Conservation (phyloP, 2,329 filamentous ascomycete genomes). For the Plectosphaerella cucumerina region DNA sequence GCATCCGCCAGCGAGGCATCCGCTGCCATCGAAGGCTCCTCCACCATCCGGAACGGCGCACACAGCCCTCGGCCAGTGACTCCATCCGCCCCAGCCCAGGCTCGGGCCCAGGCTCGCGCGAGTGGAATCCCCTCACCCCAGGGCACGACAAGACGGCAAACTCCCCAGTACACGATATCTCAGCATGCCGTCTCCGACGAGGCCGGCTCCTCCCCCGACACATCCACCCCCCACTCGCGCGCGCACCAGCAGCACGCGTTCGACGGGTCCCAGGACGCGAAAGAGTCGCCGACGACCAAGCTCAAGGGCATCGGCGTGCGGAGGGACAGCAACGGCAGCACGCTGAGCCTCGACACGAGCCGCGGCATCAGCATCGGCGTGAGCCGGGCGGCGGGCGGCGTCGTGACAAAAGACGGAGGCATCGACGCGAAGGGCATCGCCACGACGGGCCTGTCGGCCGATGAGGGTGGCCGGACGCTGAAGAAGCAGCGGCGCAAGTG, state of each 20-base stretch:
- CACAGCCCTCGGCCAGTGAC: constrained; percentile 3
- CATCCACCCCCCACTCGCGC: neutral
- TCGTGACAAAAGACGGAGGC: constrained; percentile 25
- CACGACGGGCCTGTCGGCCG: constrained; percentile 7
- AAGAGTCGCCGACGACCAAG: constrained; percentile 15
- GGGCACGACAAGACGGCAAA: constrained; percentile 8
- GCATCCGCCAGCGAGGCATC: constrained; percentile 14
- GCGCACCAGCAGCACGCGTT: constrained; percentile 1
- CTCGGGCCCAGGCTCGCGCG: constrained; percentile 6
- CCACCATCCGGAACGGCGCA: constrained; percentile 2
- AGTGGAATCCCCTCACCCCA: constrained; percentile 9
- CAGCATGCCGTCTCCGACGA: constrained; percentile 7
- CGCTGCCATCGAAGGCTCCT: constrained; percentile 1
- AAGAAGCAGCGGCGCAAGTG: constrained; percentile 8
- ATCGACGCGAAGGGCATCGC: constrained; percentile 13
- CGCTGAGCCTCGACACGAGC: constrained; percentile 32
- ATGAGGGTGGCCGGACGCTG: constrained; percentile 8
- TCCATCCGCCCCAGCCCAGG: constrained; percentile 1
- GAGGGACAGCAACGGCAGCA: constrained; percentile 25
- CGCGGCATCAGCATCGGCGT: constrained; percentile 36
- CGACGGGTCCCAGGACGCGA: constrained; percentile 6
- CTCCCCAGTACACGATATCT: constrained; percentile 1
- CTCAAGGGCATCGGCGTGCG: constrained; percentile 23
- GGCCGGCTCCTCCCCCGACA: constrained; percentile 1
- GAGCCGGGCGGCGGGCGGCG: constrained; percentile 26